A percentile compares a stretch with the other conserved stretches of the same genome.
phyloP scores from a whole-genome alignment of 2,329 filamentous ascomycete species.

The Neopestalotiopsis clavispora region DNA sequence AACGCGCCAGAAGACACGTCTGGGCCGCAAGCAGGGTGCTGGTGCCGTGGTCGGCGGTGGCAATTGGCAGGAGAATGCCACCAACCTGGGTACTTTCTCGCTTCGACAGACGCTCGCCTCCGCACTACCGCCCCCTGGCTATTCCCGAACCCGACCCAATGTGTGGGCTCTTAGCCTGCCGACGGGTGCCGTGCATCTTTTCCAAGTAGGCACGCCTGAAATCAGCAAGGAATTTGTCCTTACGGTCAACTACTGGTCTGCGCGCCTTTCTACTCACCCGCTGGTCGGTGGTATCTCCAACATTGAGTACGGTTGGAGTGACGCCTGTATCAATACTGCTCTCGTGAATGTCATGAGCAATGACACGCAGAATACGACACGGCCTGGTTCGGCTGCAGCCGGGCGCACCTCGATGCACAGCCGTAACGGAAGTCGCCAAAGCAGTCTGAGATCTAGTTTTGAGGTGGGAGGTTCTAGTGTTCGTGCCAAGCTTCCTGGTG shows the following conservation, averaged over 20 bases:
- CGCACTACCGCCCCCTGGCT: slow-evolving; percentile 86
- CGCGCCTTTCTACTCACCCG: slow-evolving; percentile 90
- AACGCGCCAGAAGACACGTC: slow-evolving; percentile 66
- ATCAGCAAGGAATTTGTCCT: slow-evolving; percentile 94
- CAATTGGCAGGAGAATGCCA: slow-evolving; percentile 98
- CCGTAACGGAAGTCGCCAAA: slow-evolving; percentile 39
- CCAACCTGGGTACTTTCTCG: slow-evolving; percentile 84
- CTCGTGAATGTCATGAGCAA: slow-evolving; percentile 56
- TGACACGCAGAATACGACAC: slow-evolving; percentile 48
- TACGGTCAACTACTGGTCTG: slow-evolving; percentile 97
- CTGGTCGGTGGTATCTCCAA: slow-evolving; percentile 93
- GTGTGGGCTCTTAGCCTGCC: slow-evolving; percentile 95
- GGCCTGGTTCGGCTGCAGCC: slow-evolving; percentile 57
- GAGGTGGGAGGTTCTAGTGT: slow-evolving; percentile 65
- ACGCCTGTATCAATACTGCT: slow-evolving; percentile 72
- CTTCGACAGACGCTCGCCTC: slow-evolving; percentile 92
- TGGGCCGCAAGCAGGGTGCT: slow-evolving; percentile 52
- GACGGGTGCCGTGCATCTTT: slow-evolving; percentile 94
- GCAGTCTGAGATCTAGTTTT: slow-evolving; percentile 62
- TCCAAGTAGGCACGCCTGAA: slow-evolving; percentile 94
- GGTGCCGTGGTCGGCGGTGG: slow-evolving; percentile 84
- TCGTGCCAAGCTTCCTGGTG: slow-evolving; percentile 77
- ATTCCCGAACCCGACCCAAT: slow-evolving; percentile 86
- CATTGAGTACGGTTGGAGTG: slow-evolving; percentile 96
- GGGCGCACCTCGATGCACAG: slow-evolving; percentile 53